Percentiles rank a stretch among this genome's conserved stretches.
Evolutionary conservation across 2,329 filamentous ascomycete genomes (phyloP).

Genomic region (Blumeria hordei): DNA sequence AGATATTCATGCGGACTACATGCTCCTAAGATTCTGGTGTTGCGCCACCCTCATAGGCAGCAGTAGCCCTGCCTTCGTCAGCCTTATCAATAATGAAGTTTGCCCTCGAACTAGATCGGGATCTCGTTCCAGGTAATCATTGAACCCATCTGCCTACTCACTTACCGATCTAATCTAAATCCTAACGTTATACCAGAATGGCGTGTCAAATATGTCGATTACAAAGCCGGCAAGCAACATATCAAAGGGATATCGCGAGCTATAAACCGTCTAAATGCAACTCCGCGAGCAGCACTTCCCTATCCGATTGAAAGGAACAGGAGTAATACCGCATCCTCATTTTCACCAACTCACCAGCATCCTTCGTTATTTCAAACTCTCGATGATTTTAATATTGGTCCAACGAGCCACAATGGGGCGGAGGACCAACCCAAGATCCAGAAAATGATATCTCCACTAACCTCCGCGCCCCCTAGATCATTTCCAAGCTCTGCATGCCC

Average conservation of each 20-base stretch:
- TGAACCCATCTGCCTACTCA: neutral
- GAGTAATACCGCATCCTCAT: too few relatives aligned
- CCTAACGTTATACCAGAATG: constrained; percentile 33
- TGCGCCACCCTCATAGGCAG: too few relatives aligned
- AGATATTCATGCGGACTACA: too few relatives aligned
- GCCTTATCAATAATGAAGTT: constrained; percentile 28
- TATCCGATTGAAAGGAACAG: neutral
- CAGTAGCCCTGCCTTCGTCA: neutral
- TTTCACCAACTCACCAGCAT: too few relatives aligned
- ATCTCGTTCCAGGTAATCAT: constrained; percentile 52
- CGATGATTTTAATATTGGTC: neutral
- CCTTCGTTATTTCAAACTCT: neutral
- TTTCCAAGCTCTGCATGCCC: neutral
- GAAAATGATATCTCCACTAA: neutral
- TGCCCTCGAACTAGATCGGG: constrained; percentile 59
- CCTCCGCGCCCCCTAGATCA: too few relatives aligned
- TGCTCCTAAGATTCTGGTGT: too few relatives aligned
- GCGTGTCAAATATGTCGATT: constrained; percentile 82
- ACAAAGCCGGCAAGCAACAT: constrained; percentile 88
- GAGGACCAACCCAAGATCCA: neutral
- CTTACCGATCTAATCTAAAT: neutral
- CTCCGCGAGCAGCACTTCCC: constrained; percentile 17
- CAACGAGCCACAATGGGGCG: too few relatives aligned
- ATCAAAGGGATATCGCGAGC: constrained; percentile 62
- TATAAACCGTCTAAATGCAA: constrained; percentile 33